Evolutionary conservation across 2,329 filamentous ascomycete species (phyloP).

Genomic region (Ophiostoma novo-ulmi): DNA sequence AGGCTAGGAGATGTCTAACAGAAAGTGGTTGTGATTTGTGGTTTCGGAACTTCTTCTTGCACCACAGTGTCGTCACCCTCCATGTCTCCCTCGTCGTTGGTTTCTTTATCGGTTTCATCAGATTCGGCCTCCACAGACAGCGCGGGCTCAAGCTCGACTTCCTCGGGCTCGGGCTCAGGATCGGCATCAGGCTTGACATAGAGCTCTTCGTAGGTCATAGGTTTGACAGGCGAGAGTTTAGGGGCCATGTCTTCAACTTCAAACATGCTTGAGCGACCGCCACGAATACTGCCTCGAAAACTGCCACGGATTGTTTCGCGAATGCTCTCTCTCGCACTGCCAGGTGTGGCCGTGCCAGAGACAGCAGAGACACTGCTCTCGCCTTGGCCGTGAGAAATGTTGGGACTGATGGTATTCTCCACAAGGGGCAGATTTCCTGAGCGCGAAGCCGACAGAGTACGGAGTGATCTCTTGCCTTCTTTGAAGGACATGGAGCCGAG

Average conservation of each 20-base stretch:
- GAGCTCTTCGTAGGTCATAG: constrained; percentile 46
- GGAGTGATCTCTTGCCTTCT: constrained; percentile 28
- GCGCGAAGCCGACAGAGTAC: constrained; percentile 32
- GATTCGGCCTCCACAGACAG: neutral
- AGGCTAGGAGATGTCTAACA: constrained; percentile 19
- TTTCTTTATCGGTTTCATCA: neutral
- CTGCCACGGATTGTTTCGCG: neutral
- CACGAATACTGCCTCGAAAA: constrained; percentile 28
- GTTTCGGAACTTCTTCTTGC: constrained; percentile 8
- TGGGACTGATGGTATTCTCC: constrained; percentile 31
- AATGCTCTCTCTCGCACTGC: constrained; percentile 7
- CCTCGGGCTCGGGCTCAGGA: neutral
- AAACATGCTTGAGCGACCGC: constrained; percentile 43
- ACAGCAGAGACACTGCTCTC: constrained; percentile 3
- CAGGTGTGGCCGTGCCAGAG: neutral
- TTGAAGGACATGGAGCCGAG: constrained; percentile 20
- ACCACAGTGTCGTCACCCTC: neutral
- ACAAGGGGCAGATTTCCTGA: constrained; percentile 36
- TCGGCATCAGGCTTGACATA: constrained; percentile 32
- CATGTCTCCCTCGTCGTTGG: neutral
- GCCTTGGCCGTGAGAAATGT: neutral
- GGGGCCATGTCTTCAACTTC: constrained; percentile 46
- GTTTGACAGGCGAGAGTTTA: constrained; percentile 40
- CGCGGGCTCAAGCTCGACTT: neutral
- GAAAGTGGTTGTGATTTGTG: neutral